These are phyloP conservation scores for Gossypium armourianum DNA, from an alignment of 441 rosid genomes.

Conservation along the genomic window DNA sequence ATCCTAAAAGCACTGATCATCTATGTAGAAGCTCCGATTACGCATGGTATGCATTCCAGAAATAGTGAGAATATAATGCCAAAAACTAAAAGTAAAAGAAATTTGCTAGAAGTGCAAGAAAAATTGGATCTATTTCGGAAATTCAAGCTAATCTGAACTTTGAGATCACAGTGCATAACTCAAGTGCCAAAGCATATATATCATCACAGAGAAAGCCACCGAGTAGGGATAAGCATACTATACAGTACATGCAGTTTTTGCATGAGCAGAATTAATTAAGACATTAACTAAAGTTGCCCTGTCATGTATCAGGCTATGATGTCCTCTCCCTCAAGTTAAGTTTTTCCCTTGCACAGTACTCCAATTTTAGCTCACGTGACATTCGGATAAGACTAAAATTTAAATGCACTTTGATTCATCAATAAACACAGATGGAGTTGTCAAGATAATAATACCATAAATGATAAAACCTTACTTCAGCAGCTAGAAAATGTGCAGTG, in stretches of 20 bases:
- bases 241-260: neutral
- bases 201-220: neutral
- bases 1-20: neutral
- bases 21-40: neutral
- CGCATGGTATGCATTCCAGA: neutral
- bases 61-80: neutral
- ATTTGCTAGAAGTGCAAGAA: neutral
- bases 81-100: neutral
- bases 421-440: neutral
- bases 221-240: neutral
- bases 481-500: neutral
- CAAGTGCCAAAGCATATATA: neutral
- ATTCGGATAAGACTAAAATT: neutral
- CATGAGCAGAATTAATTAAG: neutral
- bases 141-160: neutral
- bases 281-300: neutral
- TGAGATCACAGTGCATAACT: neutral
- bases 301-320: neutral
- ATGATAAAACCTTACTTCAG: neutral
- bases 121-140: neutral
- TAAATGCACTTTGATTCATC: neutral
- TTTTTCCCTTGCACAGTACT: neutral
- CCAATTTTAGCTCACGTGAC: neutral
- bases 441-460: neutral
- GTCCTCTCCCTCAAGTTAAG: neutral